A percentile compares a stretch with the other conserved stretches of the same genome.
These are phyloP conservation scores for Trichoderma harzianum DNA, from an alignment of 2,329 filamentous ascomycete genomes.

Conservation along the genomic window DNA sequence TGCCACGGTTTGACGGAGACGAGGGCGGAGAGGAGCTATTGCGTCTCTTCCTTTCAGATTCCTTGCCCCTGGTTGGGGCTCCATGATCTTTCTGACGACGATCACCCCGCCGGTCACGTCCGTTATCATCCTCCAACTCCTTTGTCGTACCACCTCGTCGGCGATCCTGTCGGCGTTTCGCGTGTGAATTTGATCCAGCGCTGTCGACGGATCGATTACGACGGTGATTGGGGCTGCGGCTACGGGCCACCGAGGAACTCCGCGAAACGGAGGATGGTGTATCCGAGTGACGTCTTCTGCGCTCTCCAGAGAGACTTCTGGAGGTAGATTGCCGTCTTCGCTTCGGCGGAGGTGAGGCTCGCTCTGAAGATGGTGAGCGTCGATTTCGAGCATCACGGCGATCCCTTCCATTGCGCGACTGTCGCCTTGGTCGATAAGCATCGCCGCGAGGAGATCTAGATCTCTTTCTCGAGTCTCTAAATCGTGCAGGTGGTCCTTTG, in stretches of 20 bases:
- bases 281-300: constrained; percentile 36
- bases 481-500: constrained; percentile 33
- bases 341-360: constrained; percentile 46
- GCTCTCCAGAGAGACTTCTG: constrained; percentile 44
- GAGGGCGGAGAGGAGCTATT: constrained; percentile 53
- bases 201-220: constrained; percentile 20
- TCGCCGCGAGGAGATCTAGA: constrained; percentile 37
- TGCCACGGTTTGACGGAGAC: constrained; percentile 47
- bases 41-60: constrained; percentile 37
- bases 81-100: neutral
- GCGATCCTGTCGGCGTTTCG: constrained; percentile 9
- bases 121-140: neutral
- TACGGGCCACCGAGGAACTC: constrained; percentile 34
- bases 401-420: constrained; percentile 24
- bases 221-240: constrained; percentile 27
- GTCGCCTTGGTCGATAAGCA: constrained; percentile 27
- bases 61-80: constrained; percentile 12
- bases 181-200: constrained; percentile 9
- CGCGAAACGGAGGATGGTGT: constrained; percentile 42
- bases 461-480: constrained; percentile 36
- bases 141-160: neutral
- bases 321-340: constrained; percentile 50
- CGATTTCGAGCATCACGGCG: constrained; percentile 23
- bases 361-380: constrained; percentile 36
- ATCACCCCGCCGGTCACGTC: constrained; percentile 11